Conservation (phyloP, 179 eudicot species). For the Nepenthes alata region DNA sequence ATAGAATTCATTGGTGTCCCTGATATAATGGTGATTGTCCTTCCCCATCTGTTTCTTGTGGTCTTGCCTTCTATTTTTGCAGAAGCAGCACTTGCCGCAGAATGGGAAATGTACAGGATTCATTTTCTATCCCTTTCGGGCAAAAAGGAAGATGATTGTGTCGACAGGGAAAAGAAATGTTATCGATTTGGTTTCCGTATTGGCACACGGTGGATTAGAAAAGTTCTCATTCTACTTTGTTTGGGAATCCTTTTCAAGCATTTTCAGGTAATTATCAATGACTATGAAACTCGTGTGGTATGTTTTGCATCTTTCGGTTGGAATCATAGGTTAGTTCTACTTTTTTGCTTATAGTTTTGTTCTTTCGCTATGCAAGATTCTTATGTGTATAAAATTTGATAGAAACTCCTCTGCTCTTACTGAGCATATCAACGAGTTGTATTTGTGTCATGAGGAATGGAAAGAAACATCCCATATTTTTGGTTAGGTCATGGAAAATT, state of each 20-base stretch:
- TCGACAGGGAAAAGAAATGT: neutral
- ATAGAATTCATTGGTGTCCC: constrained; percentile 57
- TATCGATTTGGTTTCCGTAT: constrained; percentile 4
- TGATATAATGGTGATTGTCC: constrained; percentile 74
- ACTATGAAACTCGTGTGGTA: neutral
- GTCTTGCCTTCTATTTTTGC: constrained; percentile 52
- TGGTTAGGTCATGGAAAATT: too few relatives aligned
- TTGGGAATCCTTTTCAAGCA: constrained; percentile 63
- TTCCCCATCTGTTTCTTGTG: constrained; percentile 68
- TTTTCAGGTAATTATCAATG: constrained; percentile 42
- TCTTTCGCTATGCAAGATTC: too few relatives aligned
- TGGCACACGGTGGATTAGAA: constrained; percentile 45
- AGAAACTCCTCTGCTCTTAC: too few relatives aligned
- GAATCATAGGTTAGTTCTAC: too few relatives aligned
- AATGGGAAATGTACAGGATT: constrained; percentile 43
- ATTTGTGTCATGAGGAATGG: too few relatives aligned
- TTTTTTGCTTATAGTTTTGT: too few relatives aligned
- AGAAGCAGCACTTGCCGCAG: constrained; percentile 41
- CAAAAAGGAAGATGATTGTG: constrained; percentile 63
- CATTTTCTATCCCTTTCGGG: constrained; percentile 38
- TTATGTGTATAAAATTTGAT: too few relatives aligned
- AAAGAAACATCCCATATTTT: too few relatives aligned
- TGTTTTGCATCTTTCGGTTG: neutral
- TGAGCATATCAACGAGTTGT: too few relatives aligned
- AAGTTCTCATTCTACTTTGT: constrained; percentile 37